These are phyloP conservation scores for Vigna reflexopilosa DNA, from an alignment of 306 rosid genomes.

Conservation along the genomic window DNA sequence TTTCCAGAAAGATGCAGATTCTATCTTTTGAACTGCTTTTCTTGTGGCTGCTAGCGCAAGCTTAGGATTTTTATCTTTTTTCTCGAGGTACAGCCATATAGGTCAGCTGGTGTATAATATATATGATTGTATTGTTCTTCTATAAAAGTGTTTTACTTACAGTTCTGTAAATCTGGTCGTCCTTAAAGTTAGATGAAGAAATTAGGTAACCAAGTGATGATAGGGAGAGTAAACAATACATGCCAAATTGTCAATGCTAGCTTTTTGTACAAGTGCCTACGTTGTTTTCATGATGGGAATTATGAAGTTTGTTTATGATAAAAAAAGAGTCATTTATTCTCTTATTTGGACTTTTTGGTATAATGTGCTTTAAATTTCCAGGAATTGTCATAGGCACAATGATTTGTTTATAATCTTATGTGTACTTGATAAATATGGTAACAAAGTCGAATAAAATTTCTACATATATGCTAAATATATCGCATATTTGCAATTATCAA, in stretches of 20 bases:
- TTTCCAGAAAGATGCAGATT: conserved; percentile 7
- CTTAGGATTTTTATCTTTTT: conserved; percentile 19
- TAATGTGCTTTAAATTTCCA: background rate
- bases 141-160: conserved; percentile 36
- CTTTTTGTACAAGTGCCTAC: conserved; percentile 5
- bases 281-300: background rate
- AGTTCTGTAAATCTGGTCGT: conserved; percentile 36
- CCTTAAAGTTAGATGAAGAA: conserved; percentile 23
- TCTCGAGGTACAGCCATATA: conserved; percentile 36
- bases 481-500: too few relatives aligned
- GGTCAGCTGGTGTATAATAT: conserved; percentile 46
- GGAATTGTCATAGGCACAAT: too few relatives aligned
- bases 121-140: conserved; percentile 35
- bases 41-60: conserved; percentile 37
- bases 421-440: too few relatives aligned
- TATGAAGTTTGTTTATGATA: background rate
- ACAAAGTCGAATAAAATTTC: too few relatives aligned
- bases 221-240: conserved; percentile 2
- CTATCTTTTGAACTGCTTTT: conserved; percentile 28
- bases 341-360: background rate
- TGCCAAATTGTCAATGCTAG: conserved; percentile 20
- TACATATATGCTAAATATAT: too few relatives aligned
- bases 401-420: too few relatives aligned
- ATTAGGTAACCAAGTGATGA: conserved; percentile 26
- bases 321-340: background rate